Conservation (phyloP, 1,284 basidiomycete species). For the Gymnopus androsaceus region DNA sequence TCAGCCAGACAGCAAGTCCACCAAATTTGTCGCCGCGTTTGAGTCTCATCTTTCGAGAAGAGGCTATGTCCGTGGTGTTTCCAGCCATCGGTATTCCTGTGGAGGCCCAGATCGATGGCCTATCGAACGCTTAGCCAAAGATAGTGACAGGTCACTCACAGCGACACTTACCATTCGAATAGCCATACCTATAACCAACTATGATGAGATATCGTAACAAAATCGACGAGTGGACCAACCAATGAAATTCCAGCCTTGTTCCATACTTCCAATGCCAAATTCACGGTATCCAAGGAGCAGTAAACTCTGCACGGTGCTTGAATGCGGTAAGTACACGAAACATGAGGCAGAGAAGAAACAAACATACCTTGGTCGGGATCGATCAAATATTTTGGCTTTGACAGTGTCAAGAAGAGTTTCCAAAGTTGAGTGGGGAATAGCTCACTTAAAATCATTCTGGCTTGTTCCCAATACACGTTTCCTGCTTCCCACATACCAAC, state of each 20-base stretch:
- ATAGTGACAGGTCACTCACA: background rate
- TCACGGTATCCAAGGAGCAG: constrained; percentile 79
- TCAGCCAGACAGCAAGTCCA: constrained; percentile 78
- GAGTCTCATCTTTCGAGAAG: constrained; percentile 76
- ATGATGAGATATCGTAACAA: constrained; percentile 18
- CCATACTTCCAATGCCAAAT: constrained; percentile 80
- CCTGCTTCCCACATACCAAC: constrained; percentile 76
- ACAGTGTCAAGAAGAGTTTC: constrained; percentile 12
- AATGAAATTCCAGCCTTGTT: constrained; percentile 80
- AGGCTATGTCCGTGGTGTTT: constrained; percentile 62
- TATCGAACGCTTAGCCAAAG: constrained; percentile 29
- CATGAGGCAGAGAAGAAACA: no score
- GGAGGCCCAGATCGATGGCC: constrained; percentile 84
- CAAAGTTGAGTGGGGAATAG: constrained; percentile 1
- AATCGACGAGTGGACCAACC: constrained; percentile 40
- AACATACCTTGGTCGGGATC: constrained; percentile 64
- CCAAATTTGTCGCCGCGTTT: constrained; percentile 81
- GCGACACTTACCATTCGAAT: constrained; percentile 67
- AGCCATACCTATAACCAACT: constrained; percentile 58
- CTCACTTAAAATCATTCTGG: constrained; percentile 69
- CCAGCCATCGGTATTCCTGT: constrained; percentile 80
- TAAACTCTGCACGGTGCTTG: constrained; percentile 77
- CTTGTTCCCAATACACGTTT: constrained; percentile 65
- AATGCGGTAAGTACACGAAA: no score
- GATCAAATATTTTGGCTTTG: constrained; percentile 66